Conservation (phyloP, 768 basidiomycete species). For the Dendrothele bispora region DNA sequence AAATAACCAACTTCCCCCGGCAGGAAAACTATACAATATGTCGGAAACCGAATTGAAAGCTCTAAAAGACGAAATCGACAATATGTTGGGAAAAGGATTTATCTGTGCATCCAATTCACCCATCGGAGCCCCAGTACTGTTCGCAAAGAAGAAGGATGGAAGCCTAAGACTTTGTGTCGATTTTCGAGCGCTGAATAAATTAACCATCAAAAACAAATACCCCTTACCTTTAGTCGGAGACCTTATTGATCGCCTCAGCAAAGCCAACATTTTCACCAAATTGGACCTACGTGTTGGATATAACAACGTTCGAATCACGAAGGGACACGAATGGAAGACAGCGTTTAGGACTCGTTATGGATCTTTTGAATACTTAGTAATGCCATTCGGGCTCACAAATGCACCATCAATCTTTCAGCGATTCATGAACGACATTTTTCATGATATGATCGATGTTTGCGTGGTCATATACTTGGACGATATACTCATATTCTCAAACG, state of each 20-base stretch:
- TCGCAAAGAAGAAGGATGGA: slow-evolving; percentile 22
- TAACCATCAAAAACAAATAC: slow-evolving; percentile 30
- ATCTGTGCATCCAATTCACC: not conserved
- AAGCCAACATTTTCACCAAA: slow-evolving; percentile 28
- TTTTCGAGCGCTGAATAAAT: slow-evolving; percentile 28
- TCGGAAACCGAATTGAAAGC: not conserved
- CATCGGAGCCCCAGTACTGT: slow-evolving; percentile 16
- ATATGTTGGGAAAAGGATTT: not conserved
- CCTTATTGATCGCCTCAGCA: slow-evolving; percentile 25
- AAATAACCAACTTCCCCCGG: not conserved
- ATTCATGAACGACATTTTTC: no score
- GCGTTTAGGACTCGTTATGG: slow-evolving; percentile 38
- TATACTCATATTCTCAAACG: slow-evolving; percentile 35
- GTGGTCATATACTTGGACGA: no score
- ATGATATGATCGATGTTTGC: no score
- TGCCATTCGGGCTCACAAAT: no score
- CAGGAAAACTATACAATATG: not conserved
- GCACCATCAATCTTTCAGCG: no score
- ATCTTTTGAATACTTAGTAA: no score
- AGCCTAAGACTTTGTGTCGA: slow-evolving; percentile 10
- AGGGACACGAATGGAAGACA: slow-evolving; percentile 44
- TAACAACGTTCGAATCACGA: slow-evolving; percentile 38
- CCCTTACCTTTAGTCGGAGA: slow-evolving; percentile 33
- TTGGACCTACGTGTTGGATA: slow-evolving; percentile 40
- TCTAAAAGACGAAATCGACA: not conserved